phyloP scores from a whole-genome alignment of 495 filamentous ascomycete species.

The Lepidopterella palustris region DNA sequence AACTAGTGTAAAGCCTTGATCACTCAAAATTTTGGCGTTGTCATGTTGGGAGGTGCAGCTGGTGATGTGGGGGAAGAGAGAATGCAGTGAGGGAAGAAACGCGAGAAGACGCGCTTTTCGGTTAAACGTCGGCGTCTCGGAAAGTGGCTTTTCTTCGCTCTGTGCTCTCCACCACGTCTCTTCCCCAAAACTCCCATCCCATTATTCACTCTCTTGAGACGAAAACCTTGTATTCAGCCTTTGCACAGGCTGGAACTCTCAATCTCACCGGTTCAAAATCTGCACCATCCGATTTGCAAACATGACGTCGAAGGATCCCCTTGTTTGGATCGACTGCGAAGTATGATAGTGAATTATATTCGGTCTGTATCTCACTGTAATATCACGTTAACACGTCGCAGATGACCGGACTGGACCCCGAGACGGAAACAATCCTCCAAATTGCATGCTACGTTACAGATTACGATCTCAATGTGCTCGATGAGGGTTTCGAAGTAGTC shows the following conservation, averaged over 20 bases:
- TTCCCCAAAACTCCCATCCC: no score
- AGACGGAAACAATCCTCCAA: slow-evolving; percentile 78
- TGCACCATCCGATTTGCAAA: neutral
- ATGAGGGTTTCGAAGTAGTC: slow-evolving; percentile 72
- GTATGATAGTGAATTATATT: slow-evolving; percentile 44
- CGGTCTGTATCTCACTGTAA: neutral
- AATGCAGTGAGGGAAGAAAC: neutral
- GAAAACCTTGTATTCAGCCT: no score
- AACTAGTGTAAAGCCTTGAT: neutral
- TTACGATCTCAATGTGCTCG: slow-evolving; percentile 65
- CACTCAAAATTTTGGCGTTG: neutral
- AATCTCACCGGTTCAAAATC: neutral
- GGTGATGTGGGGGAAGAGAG: neutral
- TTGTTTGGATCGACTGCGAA: slow-evolving; percentile 91
- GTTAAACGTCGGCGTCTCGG: neutral
- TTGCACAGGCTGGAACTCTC: no score
- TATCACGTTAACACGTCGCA: slow-evolving; percentile 32
- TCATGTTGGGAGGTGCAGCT: neutral
- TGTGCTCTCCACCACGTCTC: no score
- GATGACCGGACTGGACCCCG: slow-evolving; percentile 90
- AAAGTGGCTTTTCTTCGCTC: neutral
- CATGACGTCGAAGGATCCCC: slow-evolving; percentile 47
- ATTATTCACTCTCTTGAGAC: no score
- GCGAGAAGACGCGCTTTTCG: neutral
- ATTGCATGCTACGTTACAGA: slow-evolving; percentile 93